Evolutionary conservation across 495 filamentous ascomycete genomes (phyloP).

Genomic region (Penicillium steckii): DNA sequence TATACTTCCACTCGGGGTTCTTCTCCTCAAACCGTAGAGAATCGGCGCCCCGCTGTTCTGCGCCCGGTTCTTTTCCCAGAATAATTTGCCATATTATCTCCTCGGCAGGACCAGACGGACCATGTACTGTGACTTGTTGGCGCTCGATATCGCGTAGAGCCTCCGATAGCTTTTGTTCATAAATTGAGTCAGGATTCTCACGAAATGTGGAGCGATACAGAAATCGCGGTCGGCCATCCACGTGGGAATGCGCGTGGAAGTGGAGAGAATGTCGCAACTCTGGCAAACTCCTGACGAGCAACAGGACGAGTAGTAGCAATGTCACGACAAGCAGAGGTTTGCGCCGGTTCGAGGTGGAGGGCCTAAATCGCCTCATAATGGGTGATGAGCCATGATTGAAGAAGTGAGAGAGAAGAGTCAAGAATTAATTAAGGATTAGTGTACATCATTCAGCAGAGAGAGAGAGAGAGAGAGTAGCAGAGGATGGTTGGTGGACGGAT

Average conservation of each 20-base stretch:
- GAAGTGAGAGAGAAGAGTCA: not conserved
- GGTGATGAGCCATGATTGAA: conserved; percentile 3
- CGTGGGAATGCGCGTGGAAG: not conserved
- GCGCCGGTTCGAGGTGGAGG: conserved; percentile 1
- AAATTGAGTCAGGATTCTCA: conserved; percentile 25
- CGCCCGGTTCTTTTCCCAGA: conserved; percentile 9
- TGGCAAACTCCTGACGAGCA: conserved; percentile 10
- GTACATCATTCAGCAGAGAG: not conserved
- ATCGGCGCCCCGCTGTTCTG: conserved; percentile 21
- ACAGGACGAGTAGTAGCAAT: conserved; percentile 3
- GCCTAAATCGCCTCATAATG: conserved; percentile 12
- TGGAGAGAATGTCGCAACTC: not conserved
- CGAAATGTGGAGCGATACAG: conserved; percentile 34
- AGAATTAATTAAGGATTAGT: too few species aligned
- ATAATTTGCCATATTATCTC: conserved; percentile 41
- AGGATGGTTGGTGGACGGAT: too few species aligned
- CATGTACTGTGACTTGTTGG: conserved; percentile 5
- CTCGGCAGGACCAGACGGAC: conserved; percentile 5
- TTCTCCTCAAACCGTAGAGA: conserved; percentile 28
- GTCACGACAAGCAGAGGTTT: conserved; percentile 9
- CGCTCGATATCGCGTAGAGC: conserved; percentile 29
- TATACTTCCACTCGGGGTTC: conserved; percentile 35
- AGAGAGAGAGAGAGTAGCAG: not conserved
- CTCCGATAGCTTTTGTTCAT: conserved; percentile 25
- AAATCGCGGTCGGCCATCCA: conserved; percentile 24